Evolutionary conservation across 768 basidiomycete genomes (phyloP).

Genomic region (Tricholoma furcatifolium): DNA sequence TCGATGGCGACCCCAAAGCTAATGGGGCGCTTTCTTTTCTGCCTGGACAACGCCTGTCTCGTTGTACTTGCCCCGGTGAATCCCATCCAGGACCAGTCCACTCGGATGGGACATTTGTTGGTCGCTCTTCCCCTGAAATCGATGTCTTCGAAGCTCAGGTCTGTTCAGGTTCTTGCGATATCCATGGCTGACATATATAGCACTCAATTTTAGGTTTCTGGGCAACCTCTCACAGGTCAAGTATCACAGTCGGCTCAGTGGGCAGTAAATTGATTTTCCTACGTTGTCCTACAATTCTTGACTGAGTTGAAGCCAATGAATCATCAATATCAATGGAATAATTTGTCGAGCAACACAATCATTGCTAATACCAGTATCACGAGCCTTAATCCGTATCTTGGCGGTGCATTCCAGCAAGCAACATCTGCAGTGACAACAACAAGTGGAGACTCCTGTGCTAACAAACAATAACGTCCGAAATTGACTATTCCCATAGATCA

Average conservation of each 20-base stretch:
- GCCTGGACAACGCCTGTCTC: conserved; percentile 82
- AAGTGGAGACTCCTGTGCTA: conserved; percentile 32
- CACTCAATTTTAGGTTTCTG: conserved; percentile 23
- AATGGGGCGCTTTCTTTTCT: conserved; percentile 72
- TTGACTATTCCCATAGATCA: conserved; percentile 44
- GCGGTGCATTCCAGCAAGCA: conserved; percentile 82
- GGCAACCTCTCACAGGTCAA: conserved; percentile 37
- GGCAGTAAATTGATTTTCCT: conserved; percentile 48
- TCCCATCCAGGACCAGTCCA: conserved; percentile 86
- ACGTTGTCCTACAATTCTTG: background rate
- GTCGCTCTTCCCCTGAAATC: conserved; percentile 85
- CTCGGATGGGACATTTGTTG: conserved; percentile 74
- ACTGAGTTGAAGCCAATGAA: conserved; percentile 65
- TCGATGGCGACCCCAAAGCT: conserved; percentile 55
- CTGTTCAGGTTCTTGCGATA: background rate
- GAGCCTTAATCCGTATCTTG: conserved; percentile 62
- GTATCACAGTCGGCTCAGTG: conserved; percentile 88
- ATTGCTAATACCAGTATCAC: conserved; percentile 56
- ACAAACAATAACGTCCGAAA: background rate
- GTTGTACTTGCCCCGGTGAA: conserved; percentile 87
- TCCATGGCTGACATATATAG: background rate
- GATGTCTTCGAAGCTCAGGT: conserved; percentile 88
- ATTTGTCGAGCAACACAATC: conserved; percentile 54
- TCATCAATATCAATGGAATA: conserved; percentile 65
- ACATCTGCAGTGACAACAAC: conserved; percentile 69